Evolutionary conservation across 352 stramenopile genomes (phyloP), one percentile per base, ranked within the genome.

Genomic region (Pythium oligandrum): DNA sequence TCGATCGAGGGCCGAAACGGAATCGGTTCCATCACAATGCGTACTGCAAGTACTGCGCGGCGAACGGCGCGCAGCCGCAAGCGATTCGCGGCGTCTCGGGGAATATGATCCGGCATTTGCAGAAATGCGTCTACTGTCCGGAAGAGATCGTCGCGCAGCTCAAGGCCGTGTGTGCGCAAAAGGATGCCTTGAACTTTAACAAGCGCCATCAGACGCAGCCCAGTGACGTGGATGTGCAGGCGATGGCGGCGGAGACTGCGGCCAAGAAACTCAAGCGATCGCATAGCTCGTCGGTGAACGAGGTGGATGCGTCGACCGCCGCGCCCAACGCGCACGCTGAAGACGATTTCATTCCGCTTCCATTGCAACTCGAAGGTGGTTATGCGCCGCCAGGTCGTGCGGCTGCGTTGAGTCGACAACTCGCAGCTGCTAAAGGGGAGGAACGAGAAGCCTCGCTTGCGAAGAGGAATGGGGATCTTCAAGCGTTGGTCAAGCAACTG

Each of bases 1-100:
- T 93, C 63, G 57, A 73, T 9, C 80, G 83, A 34, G 83, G 83
- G 35, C 69, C 82, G 38, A 91, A 93, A 63, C 76, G 80, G 35
- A 93, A 93, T 56, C 73, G 77, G 39, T 93, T 91, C 63, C 83
- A 91, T 57, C 71, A 91, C 58, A 78, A 90, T 44, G 83, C 83
- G 9, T 90, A 78, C 64, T 93, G 80, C 55, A 65, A 66, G 44
- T 84, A 87, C 40, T 93, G 80, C 55, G 57, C 69, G 6, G 76
- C 78, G 9, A 73, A 89, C 40, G 78, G 78, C 37, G 67, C 59
- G 4, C 62, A 80, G 36, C 60, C 78, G 6, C 46, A 68, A 42
- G 63, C 70, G 3, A 59, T 91, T 4, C 72, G 80, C 26, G 80
- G 83, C 37, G 83, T 91, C 34, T 90, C 78, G 35, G 78, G 75